These are phyloP conservation scores for Candida glucosophila DNA, from an alignment of 1,139 yeast genomes.

Conservation along the genomic window DNA sequence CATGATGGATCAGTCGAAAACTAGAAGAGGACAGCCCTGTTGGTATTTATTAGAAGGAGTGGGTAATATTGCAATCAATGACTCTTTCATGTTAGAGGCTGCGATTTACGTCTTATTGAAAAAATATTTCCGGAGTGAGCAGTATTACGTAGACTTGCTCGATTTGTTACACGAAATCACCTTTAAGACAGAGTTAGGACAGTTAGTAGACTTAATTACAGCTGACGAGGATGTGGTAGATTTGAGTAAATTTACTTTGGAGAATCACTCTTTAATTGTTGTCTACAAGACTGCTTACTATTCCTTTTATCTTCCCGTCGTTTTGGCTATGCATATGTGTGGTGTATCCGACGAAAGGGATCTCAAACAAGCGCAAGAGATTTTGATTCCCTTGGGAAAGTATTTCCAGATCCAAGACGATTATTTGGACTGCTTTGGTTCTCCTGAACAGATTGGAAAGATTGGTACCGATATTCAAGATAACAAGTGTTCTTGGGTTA, in stretches of 20 bases:
- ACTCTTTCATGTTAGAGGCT: conserved; percentile 93
- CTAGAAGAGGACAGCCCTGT: conserved; percentile 98
- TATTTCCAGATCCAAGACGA: conserved; percentile 99
- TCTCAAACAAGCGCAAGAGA: conserved; percentile 79
- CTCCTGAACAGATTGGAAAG: conserved; percentile 96
- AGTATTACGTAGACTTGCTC: conserved; percentile 80
- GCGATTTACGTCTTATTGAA: conserved; percentile 85
- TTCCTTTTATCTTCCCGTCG: conserved; percentile 96
- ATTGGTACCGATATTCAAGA: conserved; percentile 98
- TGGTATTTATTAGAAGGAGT: conserved; percentile 85
- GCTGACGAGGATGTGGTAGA: conserved; percentile 96
- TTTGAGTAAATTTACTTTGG: conserved; percentile 74
- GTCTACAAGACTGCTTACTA: conserved; percentile 96
- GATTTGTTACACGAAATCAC: conserved; percentile 94
- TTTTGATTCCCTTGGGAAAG: conserved; percentile 92
- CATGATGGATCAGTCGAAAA: conserved; percentile 95
- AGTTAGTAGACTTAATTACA: conserved; percentile 86
- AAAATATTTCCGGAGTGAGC: conserved; percentile 74
- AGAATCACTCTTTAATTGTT: conserved; percentile 90
- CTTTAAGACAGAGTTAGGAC: conserved; percentile 97
- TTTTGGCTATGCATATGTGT: conserved; percentile 89
- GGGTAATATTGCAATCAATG: conserved; percentile 92
- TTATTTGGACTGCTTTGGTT: conserved; percentile 93
- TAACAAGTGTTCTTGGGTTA: conserved; percentile 97
- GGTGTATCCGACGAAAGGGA: conserved; percentile 66